A percentile compares a stretch with the other conserved stretches of the same genome.
Conservation (phyloP, 495 filamentous ascomycete genomes). For the Penicillium pancosmium region DNA sequence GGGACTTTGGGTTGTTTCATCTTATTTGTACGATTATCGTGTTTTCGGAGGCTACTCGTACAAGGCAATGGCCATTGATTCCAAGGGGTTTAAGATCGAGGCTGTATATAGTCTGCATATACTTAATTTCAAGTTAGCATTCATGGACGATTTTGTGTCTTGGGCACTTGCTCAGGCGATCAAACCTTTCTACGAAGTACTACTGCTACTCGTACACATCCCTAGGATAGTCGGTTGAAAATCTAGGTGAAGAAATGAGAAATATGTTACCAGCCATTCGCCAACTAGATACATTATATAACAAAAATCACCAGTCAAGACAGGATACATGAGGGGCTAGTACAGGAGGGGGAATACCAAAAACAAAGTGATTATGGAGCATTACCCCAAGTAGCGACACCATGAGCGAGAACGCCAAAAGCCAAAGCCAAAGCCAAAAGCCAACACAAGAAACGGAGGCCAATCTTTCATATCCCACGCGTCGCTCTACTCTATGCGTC, state of each 20-base stretch:
- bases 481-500: conserved; percentile 14
- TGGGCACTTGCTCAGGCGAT: too few species aligned
- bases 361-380: conserved; percentile 7
- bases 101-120: background rate
- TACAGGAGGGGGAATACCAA: conserved; percentile 35
- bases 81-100: background rate
- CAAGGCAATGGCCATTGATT: background rate
- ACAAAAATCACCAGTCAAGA: background rate
- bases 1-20: background rate
- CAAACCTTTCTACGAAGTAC: too few species aligned
- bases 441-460: conserved; percentile 1
- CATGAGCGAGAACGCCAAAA: conserved; percentile 11
- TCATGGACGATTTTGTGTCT: too few species aligned
- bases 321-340: conserved; percentile 16
- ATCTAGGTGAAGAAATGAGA: background rate
- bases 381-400: background rate
- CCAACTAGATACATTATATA: conserved; percentile 10
- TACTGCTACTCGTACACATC: too few species aligned
- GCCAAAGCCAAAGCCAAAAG: conserved; percentile 5
- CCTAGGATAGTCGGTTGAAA: too few species aligned
- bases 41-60: background rate
- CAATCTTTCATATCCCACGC: background rate
- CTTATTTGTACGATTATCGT: background rate
- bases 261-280: background rate
- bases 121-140: too few species aligned